These are phyloP conservation scores for Byssothecium circinans DNA, from an alignment of 2,329 filamentous ascomycete species.

Conservation along the genomic window DNA sequence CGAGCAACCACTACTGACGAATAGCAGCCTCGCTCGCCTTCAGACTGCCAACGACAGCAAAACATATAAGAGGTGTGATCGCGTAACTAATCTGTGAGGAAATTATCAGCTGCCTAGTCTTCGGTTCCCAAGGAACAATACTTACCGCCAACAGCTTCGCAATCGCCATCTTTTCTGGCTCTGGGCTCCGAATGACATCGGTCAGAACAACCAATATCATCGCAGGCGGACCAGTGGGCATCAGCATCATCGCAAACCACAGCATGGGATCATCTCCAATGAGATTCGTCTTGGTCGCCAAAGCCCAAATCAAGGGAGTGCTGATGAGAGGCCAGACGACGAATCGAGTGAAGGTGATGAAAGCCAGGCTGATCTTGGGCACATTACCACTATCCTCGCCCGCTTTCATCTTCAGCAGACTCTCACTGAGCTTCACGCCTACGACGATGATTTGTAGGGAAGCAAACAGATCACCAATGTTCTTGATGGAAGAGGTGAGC, in stretches of 20 bases:
- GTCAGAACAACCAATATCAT: constrained; percentile 57
- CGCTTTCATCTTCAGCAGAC: constrained; percentile 52
- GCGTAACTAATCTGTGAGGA: constrained; percentile 44
- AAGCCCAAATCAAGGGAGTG: constrained; percentile 57
- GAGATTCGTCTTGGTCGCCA: constrained; percentile 57
- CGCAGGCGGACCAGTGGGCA: constrained; percentile 59
- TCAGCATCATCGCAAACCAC: constrained; percentile 67
- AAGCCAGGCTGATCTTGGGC: constrained; percentile 53
- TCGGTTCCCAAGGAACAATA: background rate
- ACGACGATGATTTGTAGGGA: constrained; percentile 67
- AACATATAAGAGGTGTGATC: constrained; percentile 48
- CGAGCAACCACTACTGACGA: background rate
- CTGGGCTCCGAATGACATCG: constrained; percentile 50
- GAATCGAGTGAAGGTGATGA: constrained; percentile 60
- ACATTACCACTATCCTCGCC: constrained; percentile 47
- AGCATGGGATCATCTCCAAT: constrained; percentile 63
- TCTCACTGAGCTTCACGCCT: constrained; percentile 64
- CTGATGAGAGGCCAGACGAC: constrained; percentile 62
- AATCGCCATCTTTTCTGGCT: constrained; percentile 55
- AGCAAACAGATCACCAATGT: constrained; percentile 65
- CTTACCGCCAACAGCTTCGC: constrained; percentile 55
- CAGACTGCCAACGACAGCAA: constrained; percentile 48
- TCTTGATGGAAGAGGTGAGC: constrained; percentile 64
- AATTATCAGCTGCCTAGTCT: background rate
- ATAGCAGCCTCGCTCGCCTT: constrained; percentile 44